Percentiles rank a stretch among this genome's conserved stretches.
Evolutionary conservation across 257 asterid species (phyloP).

Genomic region (Gentiana macrophylla): DNA sequence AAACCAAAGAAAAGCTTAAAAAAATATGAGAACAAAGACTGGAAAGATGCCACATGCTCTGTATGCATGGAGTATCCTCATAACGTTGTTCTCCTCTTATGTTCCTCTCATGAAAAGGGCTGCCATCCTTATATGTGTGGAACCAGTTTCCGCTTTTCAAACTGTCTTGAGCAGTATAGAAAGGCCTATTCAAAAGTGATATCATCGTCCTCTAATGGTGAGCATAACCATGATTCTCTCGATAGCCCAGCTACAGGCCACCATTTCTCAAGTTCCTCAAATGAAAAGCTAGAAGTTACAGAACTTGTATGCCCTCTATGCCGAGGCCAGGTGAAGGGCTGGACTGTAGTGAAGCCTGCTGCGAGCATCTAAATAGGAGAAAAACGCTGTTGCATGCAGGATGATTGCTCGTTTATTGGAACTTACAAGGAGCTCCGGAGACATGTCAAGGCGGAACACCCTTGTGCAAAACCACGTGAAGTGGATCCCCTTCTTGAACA

Average conservation of each 20-base stretch:
- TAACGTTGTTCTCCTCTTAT: conserved; percentile 91
- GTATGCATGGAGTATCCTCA: conserved; percentile 99
- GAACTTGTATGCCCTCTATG: conserved; percentile 95
- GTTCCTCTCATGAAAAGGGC: conserved; percentile 94
- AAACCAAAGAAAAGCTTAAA: conserved; percentile 37
- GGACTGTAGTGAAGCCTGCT: conserved; percentile 93
- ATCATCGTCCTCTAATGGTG: conserved; percentile 18
- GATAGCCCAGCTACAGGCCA: conserved; percentile 20
- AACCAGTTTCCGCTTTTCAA: conserved; percentile 79
- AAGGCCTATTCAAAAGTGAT: conserved; percentile 58
- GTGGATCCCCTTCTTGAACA: conserved; percentile 78
- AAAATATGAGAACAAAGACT: conserved; percentile 50
- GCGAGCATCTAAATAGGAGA: conserved; percentile 55
- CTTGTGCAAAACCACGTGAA: conserved; percentile 77
- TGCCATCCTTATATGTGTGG: conserved; percentile 99
- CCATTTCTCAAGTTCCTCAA: conserved; percentile 24
- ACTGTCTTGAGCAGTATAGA: conserved; percentile 95
- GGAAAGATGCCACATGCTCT: conserved; percentile 91
- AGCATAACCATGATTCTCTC: conserved; percentile 18
- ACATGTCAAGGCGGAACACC: conserved; percentile 84
- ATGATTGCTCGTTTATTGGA: conserved; percentile 65
- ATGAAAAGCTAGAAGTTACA: conserved; percentile 33
- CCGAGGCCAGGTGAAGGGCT: conserved; percentile 96
- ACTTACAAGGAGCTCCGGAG: conserved; percentile 66
- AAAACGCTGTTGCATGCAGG: conserved; percentile 80